A percentile compares a stretch with the other conserved stretches of the same genome.
These are phyloP conservation scores for Coemansia sp. DNA, from an alignment of 192 early-diverging fungal genomes.

Conservation along the genomic window DNA sequence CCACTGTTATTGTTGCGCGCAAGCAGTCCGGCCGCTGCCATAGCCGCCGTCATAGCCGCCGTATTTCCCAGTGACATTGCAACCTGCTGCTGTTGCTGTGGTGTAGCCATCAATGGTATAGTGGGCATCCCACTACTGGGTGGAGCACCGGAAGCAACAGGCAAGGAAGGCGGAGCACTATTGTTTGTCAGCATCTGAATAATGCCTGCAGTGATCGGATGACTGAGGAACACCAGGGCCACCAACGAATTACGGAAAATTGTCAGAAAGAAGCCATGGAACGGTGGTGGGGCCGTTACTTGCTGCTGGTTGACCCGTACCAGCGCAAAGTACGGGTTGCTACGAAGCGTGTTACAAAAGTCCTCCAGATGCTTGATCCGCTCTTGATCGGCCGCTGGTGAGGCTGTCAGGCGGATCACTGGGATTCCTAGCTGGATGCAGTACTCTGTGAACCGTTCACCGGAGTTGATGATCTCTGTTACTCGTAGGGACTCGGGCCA, in stretches of 20 bases:
- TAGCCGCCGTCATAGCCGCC: slow-evolving; percentile 2
- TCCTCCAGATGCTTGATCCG: slow-evolving; percentile 38
- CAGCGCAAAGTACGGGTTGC: slow-evolving; percentile 29
- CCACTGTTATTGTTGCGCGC: slow-evolving; percentile 4
- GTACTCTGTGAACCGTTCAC: slow-evolving; percentile 31
- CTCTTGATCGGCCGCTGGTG: slow-evolving; percentile 19
- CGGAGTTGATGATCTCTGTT: slow-evolving; percentile 13
- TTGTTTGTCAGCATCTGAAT: slow-evolving; percentile 10
- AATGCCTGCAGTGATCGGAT: slow-evolving; percentile 19
- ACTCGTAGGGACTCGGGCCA: slow-evolving; percentile 43
- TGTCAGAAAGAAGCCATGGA: slow-evolving; percentile 31
- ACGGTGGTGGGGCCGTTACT: slow-evolving; percentile 8
- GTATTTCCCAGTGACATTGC: not conserved
- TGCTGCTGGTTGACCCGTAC: slow-evolving; percentile 10
- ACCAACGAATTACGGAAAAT: slow-evolving; percentile 25
- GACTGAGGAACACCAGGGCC: slow-evolving; percentile 29
- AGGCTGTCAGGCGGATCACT: slow-evolving; percentile 25
- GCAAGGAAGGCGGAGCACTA: not conserved
- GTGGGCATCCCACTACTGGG: no score
- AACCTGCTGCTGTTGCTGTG: slow-evolving; percentile 23
- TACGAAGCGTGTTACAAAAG: slow-evolving; percentile 40
- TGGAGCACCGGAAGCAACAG: not conserved
- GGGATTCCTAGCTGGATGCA: slow-evolving; percentile 27
- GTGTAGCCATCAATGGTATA: slow-evolving; percentile 28
- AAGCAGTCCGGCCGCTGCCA: slow-evolving; percentile 9